Evolutionary conservation across 768 basidiomycete species (phyloP).

Genomic region (Lactarius psammicola): DNA sequence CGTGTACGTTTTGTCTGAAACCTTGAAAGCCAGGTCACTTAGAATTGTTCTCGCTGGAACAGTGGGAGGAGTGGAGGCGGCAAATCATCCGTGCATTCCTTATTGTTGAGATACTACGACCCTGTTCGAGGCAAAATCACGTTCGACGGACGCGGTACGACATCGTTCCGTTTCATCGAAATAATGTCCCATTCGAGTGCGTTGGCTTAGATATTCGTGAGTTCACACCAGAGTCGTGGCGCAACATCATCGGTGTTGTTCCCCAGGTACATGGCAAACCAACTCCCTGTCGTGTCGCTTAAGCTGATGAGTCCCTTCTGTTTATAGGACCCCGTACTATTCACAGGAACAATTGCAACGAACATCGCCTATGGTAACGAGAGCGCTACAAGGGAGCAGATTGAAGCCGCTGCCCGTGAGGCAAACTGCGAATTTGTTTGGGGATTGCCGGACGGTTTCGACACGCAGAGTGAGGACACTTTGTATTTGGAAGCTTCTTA

Average conservation of each 20-base stretch:
- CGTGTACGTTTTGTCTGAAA: constrained; percentile 60
- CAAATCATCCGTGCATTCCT: constrained; percentile 87
- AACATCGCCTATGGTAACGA: constrained; percentile 90
- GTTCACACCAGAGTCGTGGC: constrained; percentile 84
- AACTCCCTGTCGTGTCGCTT: not conserved
- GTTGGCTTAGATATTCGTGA: constrained; percentile 71
- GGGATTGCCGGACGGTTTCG: constrained; percentile 92
- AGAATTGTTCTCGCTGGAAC: constrained; percentile 9
- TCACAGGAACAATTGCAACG: constrained; percentile 90
- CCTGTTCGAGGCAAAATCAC: constrained; percentile 79
- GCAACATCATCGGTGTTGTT: constrained; percentile 86
- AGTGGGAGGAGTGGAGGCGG: constrained; percentile 93
- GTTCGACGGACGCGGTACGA: constrained; percentile 79
- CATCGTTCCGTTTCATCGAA: not conserved
- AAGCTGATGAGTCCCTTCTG: not conserved
- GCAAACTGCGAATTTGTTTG: constrained; percentile 97
- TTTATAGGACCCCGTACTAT: constrained; percentile 72
- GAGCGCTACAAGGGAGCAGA: constrained; percentile 72
- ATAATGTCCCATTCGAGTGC: constrained; percentile 2
- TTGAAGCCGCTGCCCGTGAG: constrained; percentile 82
- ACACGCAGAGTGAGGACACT: constrained; percentile 72
- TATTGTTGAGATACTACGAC: constrained; percentile 87
- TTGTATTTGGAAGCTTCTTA: not conserved
- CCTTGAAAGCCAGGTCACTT: constrained; percentile 2
- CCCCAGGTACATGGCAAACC: constrained; percentile 55